Evolutionary conservation across 495 filamentous ascomycete genomes (phyloP), one percentile per base, ranked within the genome.

Genomic region (Penicillium waksmanii): DNA sequence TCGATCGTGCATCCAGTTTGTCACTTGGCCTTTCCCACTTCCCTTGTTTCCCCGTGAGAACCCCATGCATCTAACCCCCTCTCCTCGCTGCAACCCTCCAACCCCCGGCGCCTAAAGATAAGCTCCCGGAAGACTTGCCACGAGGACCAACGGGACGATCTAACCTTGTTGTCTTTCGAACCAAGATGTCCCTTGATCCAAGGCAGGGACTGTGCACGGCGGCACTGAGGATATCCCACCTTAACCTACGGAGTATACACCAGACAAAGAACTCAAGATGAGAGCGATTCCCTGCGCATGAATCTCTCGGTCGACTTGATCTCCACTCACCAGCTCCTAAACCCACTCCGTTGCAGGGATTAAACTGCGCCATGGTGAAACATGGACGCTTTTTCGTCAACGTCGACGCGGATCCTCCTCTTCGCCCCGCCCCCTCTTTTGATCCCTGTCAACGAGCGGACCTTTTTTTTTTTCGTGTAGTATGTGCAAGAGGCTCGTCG

Each of bases 71-170:
- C 27, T 21, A 15, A 50, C 6, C 27, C n/a, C 49, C 19, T 35
- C 25, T 33, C 17, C 42, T 44, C 42, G 21, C 55, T 48, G 44
- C 43, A 48, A 36, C 42, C 21, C 42, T 47, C 42, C 17, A 19
- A 13, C 12, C 44, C 34, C 19, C 49, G 57, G 57, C 50, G 57
- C 57, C 55, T 57, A 44, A 50, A 66, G 60, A 61, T 65, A 69
- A 67, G 64, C 65, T 64, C 48, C 27, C 51, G 57, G 42, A n/a
- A 51, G 44, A 33, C 51, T 50, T 51, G 60, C 60, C 56, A 57
- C 63, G 67, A 64, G 64, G 53, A 57, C 57, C 58, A 62, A 62
- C 67, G 67, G 62, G 71, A 65, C 65, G 71, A 73, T 73, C 71
- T 27, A 67, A 67, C 63, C 65, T 66, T 69, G 64, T 70, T 61